A percentile compares a stretch with the other conserved stretches of the same genome.
These are phyloP conservation scores for Colletotrichum australisinense DNA, from an alignment of 2,329 filamentous ascomycete genomes.

Conservation along the genomic window DNA sequence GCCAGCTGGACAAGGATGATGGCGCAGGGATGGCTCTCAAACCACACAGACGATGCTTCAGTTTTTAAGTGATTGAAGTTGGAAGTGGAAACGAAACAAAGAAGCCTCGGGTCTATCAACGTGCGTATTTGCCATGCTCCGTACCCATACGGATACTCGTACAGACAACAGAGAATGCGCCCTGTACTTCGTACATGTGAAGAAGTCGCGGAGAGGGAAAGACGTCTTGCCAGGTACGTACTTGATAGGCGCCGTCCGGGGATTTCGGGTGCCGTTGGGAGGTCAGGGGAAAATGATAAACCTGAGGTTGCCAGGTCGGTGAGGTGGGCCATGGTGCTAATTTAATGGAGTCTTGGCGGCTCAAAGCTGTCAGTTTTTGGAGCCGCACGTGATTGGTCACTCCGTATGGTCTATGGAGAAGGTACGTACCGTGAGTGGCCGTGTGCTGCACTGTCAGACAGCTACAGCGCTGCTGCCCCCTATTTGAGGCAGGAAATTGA, in stretches of 20 bases:
- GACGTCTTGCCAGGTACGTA: not conserved
- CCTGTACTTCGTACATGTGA: not conserved
- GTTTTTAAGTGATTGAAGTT: not conserved
- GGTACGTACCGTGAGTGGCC: no score
- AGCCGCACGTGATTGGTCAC: not conserved
- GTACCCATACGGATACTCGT: no score
- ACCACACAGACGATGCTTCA: not conserved
- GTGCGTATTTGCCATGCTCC: not conserved
- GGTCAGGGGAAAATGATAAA: not conserved
- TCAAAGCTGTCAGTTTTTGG: not conserved
- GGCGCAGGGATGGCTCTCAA: not conserved
- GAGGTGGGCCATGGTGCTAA: not conserved
- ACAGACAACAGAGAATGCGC: not conserved
- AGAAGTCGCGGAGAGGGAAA: not conserved
- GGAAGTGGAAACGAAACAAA: not conserved
- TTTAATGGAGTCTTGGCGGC: constrained; percentile 33
- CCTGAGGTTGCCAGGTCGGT: not conserved
- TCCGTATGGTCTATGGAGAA: not conserved
- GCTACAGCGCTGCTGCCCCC: not conserved
- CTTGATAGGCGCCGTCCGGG: not conserved
- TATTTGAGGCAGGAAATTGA: constrained; percentile 28
- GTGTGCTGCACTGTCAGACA: not conserved
- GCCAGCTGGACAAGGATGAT: constrained; percentile 24
- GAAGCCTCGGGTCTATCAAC: not conserved
- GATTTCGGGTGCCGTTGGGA: not conserved